Evolutionary conservation across 495 filamentous ascomycete genomes (phyloP), one percentile per base, ranked within the genome.

Genomic region (Talaromyces trachyspermus): DNA sequence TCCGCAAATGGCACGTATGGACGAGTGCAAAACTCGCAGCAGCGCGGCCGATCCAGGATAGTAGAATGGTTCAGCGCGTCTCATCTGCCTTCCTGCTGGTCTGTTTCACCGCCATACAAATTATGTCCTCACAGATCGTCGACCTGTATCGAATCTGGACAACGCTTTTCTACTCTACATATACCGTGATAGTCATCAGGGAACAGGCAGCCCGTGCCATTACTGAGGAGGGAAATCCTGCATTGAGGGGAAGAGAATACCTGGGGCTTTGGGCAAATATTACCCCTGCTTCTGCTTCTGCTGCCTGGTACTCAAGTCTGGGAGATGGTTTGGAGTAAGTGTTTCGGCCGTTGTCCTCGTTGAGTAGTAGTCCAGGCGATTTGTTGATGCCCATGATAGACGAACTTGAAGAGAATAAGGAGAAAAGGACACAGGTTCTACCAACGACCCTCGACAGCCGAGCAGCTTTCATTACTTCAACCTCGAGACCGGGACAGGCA

Each of bases 181-280:
- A 4, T 17, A 5, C 32, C 5, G 15, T 36, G 5, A 17, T n/a
- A n/a, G 9, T 4, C 14, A n/a, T 36, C 4, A 36, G 12, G 15
- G 10, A 36, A 5, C 5, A 5, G 9, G 32, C 32, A n/a, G n/a
- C n/a, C n/a, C n/a, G n/a, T n/a, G n/a, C n/a, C n/a, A n/a, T n/a
- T n/a, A n/a, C n/a, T n/a, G n/a, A n/a, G n/a, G n/a, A n/a, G 32
- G 15, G 15, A 9, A n/a, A 5, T 5, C 14, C 14, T 5, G 14
- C 12, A n/a, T 9, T 36, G 32, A 12, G 32, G 32, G 15, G 32
- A 36, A 5, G 23, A 44, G 22, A 18, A 44, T 44, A 3, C 25
- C 17, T 44, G 42, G 42, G 42, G 24, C 5, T 24, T 44, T 23
- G 42, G 42, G 7, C 42, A 44, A 14, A 27, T 44, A 8, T 14